These are phyloP conservation scores for Endoconidiophora polonica DNA, from an alignment of 2,329 filamentous ascomycete species.

Conservation along the genomic window DNA sequence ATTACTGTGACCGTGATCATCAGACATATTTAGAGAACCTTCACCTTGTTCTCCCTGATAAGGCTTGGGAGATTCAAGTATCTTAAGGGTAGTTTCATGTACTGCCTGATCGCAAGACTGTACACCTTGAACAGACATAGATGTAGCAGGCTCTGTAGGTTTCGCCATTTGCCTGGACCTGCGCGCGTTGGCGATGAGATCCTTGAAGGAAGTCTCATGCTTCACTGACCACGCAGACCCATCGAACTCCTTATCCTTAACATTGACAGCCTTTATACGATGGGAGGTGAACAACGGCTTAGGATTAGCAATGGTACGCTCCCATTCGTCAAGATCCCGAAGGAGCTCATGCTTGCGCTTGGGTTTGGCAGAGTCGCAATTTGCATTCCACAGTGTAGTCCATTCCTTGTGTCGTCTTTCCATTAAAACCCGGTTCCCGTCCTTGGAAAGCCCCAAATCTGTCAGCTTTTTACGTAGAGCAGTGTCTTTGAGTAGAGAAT, in stretches of 20 bases:
- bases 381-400: conserved; percentile 92
- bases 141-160: conserved; percentile 11
- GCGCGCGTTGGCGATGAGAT: conserved; percentile 62
- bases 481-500: conserved; percentile 68
- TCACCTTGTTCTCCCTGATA: too few relatives aligned
- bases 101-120: too few relatives aligned
- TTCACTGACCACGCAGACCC: conserved; percentile 55
- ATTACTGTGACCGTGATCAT: too few relatives aligned
- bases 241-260: conserved; percentile 85
- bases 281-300: conserved; percentile 1
- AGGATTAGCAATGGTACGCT: conserved; percentile 44
- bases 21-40: too few relatives aligned
- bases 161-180: conserved; percentile 26
- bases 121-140: too few relatives aligned
- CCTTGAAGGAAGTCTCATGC: conserved; percentile 60
- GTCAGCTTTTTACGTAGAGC: conserved; percentile 64
- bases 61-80: too few relatives aligned
- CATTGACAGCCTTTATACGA: conserved; percentile 19
- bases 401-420: conserved; percentile 78
- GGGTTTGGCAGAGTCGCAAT: conserved; percentile 68
- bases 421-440: conserved; percentile 51
- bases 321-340: conserved; percentile 71
- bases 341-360: conserved; percentile 56
- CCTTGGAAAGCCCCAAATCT: conserved; percentile 61
- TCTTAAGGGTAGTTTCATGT: too few relatives aligned